Evolutionary conservation across 495 filamentous ascomycete species (phyloP), one percentile per base, ranked within the genome.

Genomic region (Thermothielavioides terrestris): DNA sequence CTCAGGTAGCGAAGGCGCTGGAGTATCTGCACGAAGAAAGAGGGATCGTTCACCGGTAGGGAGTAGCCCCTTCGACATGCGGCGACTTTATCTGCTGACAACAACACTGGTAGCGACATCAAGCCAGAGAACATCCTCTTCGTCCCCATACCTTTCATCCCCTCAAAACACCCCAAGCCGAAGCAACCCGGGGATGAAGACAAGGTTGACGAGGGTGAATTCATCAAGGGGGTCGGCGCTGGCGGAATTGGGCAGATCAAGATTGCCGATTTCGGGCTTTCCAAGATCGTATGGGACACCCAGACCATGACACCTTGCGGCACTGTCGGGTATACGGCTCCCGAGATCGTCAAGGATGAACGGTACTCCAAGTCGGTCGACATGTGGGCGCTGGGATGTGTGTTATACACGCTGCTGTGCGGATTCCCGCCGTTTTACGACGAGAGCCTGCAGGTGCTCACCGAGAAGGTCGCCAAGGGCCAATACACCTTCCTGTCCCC

Each of bases 231-330:
- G 1, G 68, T 85, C 34, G 92, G 92, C 21, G 72, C 86, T n/a
- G 92, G 92, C 49, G 94, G 91, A 25, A 98, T 98, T 56, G 92
- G 92, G 23, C 72, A 72, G 49, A 94, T 98, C 71, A 97, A 97
- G 74, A 90, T 98, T 63, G 92, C 92, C 52, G 92, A 98, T 64
- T 98, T 98, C 64, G 92, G 92, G 48, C 71, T 98, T 9, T 96
- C 90, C 37, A 98, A 98, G 68, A 83, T 98, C 46, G 88, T 98
- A 9, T 98, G 92, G 92, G 94, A 98, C 59, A 89, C 80, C 48
- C 87, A 94, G 62, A 98, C 92, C n/a, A 96, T 96, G 89, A 98
- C 92, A 2, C 92, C 92, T 18, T 98, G 92, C 67, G 92, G 92
- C 27, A 98, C 92, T 3, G 92, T 97, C 46, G 92, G 92, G 26